Evolutionary conservation across 2,329 filamentous ascomycete species (phyloP).

Genomic region (Elsinoe ampelina): DNA sequence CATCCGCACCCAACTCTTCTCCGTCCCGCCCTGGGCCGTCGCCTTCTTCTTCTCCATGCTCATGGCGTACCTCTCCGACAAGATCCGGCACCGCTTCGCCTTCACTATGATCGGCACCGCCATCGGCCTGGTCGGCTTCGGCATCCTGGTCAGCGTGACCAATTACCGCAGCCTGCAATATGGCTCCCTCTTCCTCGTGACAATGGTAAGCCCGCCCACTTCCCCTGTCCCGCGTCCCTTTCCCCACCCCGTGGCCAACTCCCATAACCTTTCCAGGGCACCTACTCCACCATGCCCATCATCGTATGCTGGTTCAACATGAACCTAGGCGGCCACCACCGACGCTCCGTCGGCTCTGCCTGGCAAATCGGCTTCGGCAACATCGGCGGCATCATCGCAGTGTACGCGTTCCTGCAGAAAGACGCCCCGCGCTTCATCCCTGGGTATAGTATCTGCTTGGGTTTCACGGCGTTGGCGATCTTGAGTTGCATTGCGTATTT

Average conservation of each 20-base stretch:
- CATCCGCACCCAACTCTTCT: slow-evolving; percentile 46
- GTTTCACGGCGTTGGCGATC: slow-evolving; percentile 60
- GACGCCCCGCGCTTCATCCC: slow-evolving; percentile 61
- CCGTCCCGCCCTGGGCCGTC: slow-evolving; percentile 54
- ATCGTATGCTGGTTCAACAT: slow-evolving; percentile 46
- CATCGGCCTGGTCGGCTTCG: slow-evolving; percentile 64
- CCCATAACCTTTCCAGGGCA: slow-evolving; percentile 7
- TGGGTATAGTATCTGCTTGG: slow-evolving; percentile 70
- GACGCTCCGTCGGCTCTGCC: slow-evolving; percentile 39
- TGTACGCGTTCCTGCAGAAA: slow-evolving; percentile 39
- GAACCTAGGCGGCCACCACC: slow-evolving; percentile 44
- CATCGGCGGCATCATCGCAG: slow-evolving; percentile 43
- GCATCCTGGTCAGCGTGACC: slow-evolving; percentile 63
- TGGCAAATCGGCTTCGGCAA: slow-evolving; percentile 44
- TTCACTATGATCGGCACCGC: slow-evolving; percentile 62
- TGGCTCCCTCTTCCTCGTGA: slow-evolving; percentile 70
- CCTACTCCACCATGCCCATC: slow-evolving; percentile 81
- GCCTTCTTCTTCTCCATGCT: slow-evolving; percentile 74
- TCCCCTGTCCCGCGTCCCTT: neutral
- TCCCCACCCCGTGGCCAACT: neutral
- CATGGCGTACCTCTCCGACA: slow-evolving; percentile 64
- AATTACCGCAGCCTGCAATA: slow-evolving; percentile 61
- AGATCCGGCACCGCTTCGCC: slow-evolving; percentile 59
- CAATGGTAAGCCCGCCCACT: slow-evolving; percentile 47
- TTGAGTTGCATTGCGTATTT: slow-evolving; percentile 54